phyloP scores from a whole-genome alignment of 768 basidiomycete genomes.

The Rhizopogon roseolus region DNA sequence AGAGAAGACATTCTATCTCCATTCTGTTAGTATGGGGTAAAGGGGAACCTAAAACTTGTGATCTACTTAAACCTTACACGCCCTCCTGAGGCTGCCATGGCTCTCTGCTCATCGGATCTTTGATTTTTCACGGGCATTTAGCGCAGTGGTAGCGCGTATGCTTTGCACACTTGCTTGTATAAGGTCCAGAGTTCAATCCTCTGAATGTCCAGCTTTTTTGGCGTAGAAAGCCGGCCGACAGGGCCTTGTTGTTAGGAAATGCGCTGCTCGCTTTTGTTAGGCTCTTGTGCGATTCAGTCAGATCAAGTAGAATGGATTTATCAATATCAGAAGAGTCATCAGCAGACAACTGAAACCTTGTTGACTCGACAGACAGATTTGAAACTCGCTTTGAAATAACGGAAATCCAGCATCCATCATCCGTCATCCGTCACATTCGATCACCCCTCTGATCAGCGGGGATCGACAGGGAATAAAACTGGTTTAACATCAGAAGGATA shows the following conservation, averaged over 20 bases:
- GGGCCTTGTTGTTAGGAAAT: neutral
- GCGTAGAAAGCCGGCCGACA: no score
- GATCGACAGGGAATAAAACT: no score
- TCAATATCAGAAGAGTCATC: neutral
- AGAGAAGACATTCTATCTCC: no score
- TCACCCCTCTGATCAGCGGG: no score
- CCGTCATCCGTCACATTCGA: no score
- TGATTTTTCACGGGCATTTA: constrained; percentile 14
- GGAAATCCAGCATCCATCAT: no score
- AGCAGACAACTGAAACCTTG: neutral
- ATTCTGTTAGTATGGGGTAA: no score
- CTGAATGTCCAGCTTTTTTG: constrained; percentile 32
- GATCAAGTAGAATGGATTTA: neutral
- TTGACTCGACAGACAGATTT: neutral
- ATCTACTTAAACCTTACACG: no score
- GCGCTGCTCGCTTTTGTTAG: neutral
- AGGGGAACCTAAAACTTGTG: no score
- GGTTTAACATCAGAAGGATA: no score
- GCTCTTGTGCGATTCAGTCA: neutral
- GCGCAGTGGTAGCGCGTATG: constrained; percentile 40
- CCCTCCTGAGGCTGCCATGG: no score
- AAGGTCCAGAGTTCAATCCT: constrained; percentile 41
- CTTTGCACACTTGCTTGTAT: constrained; percentile 35
- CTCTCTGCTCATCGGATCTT: no score
- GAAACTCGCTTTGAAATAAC: neutral